Percentiles rank a stretch among this genome's conserved stretches.
phyloP scores from a whole-genome alignment of 768 basidiomycete genomes.

The Suillus fuscotomentosus region DNA sequence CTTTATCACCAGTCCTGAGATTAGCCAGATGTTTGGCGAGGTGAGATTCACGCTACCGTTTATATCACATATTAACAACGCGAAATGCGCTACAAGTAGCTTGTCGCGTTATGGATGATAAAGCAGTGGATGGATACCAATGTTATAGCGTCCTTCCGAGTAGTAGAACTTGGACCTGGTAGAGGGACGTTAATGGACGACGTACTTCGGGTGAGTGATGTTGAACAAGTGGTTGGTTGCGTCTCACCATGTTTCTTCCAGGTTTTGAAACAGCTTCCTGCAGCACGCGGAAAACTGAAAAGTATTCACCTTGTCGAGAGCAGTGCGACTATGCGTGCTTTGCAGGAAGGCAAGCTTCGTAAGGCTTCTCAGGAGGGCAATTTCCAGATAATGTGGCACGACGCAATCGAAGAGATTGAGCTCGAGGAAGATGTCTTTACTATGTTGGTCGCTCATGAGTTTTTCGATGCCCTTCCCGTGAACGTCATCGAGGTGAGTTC shows the following conservation, averaged over 20 bases:
- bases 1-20: slow-evolving; percentile 96
- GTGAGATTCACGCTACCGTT: slow-evolving; percentile 42
- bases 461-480: slow-evolving; percentile 95
- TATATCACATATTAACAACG: background rate
- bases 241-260: slow-evolving; percentile 20
- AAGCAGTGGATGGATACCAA: slow-evolving; percentile 68
- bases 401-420: slow-evolving; percentile 66
- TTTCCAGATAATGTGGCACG: slow-evolving; percentile 64
- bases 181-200: slow-evolving; percentile 91
- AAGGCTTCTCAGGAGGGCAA: slow-evolving; percentile 26
- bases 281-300: slow-evolving; percentile 34
- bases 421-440: slow-evolving; percentile 58
- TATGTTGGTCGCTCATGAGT: slow-evolving; percentile 92
- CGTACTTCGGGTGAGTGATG: slow-evolving; percentile 67
- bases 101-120: slow-evolving; percentile 84
- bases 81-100: slow-evolving; percentile 40
- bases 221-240: background rate
- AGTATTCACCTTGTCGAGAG: slow-evolving; percentile 81
- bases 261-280: slow-evolving; percentile 52
- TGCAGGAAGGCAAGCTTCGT: slow-evolving; percentile 57
- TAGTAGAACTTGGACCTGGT: slow-evolving; percentile 94
- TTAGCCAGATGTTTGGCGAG: slow-evolving; percentile 96
- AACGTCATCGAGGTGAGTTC: slow-evolving; percentile 79
- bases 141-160: slow-evolving; percentile 47
- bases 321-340: slow-evolving; percentile 59